Percentiles rank a stretch among this genome's conserved stretches.
phyloP scores from a whole-genome alignment of 768 basidiomycete species.

The Hygrocybe punicea region DNA sequence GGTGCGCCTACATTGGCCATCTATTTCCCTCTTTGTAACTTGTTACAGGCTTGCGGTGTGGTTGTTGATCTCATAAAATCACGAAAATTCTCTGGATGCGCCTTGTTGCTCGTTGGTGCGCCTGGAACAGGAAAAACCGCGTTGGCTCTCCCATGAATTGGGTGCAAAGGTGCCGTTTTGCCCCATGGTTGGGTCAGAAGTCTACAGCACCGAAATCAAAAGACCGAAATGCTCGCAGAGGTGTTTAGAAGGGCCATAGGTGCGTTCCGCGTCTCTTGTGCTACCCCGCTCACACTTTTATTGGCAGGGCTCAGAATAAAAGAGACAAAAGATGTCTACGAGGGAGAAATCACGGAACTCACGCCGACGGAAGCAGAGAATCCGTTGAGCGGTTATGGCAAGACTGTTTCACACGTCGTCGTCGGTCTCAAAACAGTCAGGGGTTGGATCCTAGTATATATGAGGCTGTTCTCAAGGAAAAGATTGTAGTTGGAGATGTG shows the following conservation, averaged over 20 bases:
- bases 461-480: slow-evolving; percentile 95
- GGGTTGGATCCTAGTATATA: slow-evolving; percentile 94
- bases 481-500: slow-evolving; percentile 94
- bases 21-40: too few species aligned
- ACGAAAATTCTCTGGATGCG: slow-evolving; percentile 90
- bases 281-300: slow-evolving; percentile 54
- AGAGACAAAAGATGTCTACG: slow-evolving; percentile 98
- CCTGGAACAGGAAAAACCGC: slow-evolving; percentile 99
- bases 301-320: too few species aligned
- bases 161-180: slow-evolving; percentile 96
- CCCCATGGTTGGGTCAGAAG: slow-evolving; percentile 97
- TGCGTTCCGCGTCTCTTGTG: slow-evolving; percentile 45
- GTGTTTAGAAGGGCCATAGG: slow-evolving; percentile 94
- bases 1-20: slow-evolving; percentile 41
- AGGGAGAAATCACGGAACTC: slow-evolving; percentile 96
- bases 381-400: slow-evolving; percentile 95
- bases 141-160: slow-evolving; percentile 88
- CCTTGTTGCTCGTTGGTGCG: slow-evolving; percentile 87
- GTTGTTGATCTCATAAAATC: slow-evolving; percentile 87
- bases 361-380: slow-evolving; percentile 97
- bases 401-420: slow-evolving; percentile 95
- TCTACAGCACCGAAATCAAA: slow-evolving; percentile 97
- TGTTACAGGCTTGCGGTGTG: slow-evolving; percentile 89
- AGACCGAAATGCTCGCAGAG: slow-evolving; percentile 96
- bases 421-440: slow-evolving; percentile 92